Conservation (phyloP, 108 stramenopile species). For the Epipyxis sp. region DNA sequence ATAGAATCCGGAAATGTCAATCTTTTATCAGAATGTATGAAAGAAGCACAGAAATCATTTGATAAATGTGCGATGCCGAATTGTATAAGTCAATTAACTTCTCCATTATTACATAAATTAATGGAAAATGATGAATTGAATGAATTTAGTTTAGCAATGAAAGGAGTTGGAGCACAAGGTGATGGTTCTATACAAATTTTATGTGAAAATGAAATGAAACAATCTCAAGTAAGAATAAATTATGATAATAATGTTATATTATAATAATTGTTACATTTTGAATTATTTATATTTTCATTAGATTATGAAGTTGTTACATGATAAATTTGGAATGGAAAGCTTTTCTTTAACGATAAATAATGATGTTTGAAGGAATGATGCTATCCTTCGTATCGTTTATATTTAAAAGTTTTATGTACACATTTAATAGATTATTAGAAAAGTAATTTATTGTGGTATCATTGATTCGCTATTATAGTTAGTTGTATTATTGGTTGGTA, state of each 20-base stretch:
- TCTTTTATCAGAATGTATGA: slow-evolving; percentile 32
- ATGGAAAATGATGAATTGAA: not conserved
- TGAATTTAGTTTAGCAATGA: slow-evolving; percentile 25
- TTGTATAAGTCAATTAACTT: slow-evolving; percentile 40
- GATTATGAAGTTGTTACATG: too few relatives aligned
- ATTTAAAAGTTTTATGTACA: too few relatives aligned
- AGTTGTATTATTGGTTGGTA: too few relatives aligned
- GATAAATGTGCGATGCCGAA: slow-evolving; percentile 28
- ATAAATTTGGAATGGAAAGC: too few relatives aligned
- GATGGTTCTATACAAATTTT: slow-evolving; percentile 39
- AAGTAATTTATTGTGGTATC: too few relatives aligned
- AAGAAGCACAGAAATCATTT: slow-evolving; percentile 28
- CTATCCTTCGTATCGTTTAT: too few relatives aligned
- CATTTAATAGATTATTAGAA: too few relatives aligned
- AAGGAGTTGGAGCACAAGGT: slow-evolving; percentile 43
- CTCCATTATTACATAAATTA: slow-evolving; percentile 32
- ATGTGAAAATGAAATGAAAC: slow-evolving; percentile 13
- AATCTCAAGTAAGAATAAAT: not conserved
- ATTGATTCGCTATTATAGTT: too few relatives aligned
- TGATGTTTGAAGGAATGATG: too few relatives aligned
- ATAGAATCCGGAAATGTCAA: slow-evolving; percentile 27
- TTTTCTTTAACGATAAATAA: too few relatives aligned
- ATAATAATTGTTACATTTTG: too few relatives aligned
- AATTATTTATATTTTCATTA: too few relatives aligned
- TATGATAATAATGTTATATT: not conserved